Conservation (phyloP, 2,329 filamentous ascomycete genomes). For the Helotiales sp. region DNA sequence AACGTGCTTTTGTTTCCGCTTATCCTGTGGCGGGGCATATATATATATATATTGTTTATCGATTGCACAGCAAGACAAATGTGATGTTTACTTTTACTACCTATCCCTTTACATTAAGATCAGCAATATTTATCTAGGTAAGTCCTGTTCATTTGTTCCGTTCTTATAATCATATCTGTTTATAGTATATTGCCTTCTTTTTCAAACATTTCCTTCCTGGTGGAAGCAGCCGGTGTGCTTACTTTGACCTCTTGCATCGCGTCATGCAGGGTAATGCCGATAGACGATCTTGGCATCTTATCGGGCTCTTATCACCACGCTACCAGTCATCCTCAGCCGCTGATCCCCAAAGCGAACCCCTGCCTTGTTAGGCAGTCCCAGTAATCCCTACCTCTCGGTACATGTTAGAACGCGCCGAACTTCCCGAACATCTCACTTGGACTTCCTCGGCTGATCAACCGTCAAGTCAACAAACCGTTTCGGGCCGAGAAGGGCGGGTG, state of each 20-base stretch:
- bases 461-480: not conserved
- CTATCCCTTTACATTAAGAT: not conserved
- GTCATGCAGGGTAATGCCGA: not conserved
- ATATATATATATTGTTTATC: no score
- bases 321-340: not conserved
- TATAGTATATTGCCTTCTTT: no score
- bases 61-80: not conserved
- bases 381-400: not conserved
- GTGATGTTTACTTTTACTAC: not conserved
- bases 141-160: not conserved
- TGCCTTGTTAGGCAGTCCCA: not conserved
- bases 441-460: not conserved
- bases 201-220: not conserved
- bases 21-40: not conserved
- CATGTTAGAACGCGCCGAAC: not conserved
- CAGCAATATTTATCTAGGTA: not conserved
- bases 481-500: no score
- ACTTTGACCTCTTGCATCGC: not conserved
- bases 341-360: not conserved
- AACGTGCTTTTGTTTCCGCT: conserved; percentile 19
- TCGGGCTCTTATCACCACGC: not conserved
- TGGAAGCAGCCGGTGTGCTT: not conserved
- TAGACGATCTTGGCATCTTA: not conserved
- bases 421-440: not conserved
- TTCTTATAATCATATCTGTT: not conserved